Conservation (phyloP, 2,329 filamentous ascomycete genomes). For the Diaporthe helianthi region DNA sequence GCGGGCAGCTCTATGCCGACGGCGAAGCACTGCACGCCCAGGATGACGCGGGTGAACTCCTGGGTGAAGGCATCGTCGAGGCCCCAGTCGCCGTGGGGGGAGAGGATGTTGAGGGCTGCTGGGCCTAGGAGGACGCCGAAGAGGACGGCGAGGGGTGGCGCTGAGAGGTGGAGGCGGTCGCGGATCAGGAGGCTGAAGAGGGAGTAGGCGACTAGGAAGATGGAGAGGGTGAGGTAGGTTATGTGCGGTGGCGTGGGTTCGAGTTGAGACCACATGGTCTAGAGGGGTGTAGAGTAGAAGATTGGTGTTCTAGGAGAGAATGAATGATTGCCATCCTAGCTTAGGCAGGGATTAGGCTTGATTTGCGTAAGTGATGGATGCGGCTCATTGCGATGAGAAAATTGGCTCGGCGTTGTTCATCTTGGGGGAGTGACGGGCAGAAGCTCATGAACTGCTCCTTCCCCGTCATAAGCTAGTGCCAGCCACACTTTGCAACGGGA, state of each 20-base stretch:
- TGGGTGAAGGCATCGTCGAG: slow-evolving; percentile 25
- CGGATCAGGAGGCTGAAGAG: slow-evolving; percentile 30
- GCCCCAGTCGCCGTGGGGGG: slow-evolving; percentile 24
- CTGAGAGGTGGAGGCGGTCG: slow-evolving; percentile 31
- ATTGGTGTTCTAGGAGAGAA: neutral
- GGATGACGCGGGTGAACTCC: slow-evolving; percentile 74
- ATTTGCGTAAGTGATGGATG: neutral
- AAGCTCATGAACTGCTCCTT: no score
- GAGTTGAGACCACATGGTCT: slow-evolving; percentile 32
- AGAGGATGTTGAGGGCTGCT: slow-evolving; percentile 16
- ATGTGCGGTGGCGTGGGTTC: slow-evolving; percentile 29
- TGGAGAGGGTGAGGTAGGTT: slow-evolving; percentile 26
- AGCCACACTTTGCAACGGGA: no score
- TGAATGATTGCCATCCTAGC: neutral
- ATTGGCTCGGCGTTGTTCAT: neutral
- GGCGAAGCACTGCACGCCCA: slow-evolving; percentile 77
- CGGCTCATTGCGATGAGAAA: neutral
- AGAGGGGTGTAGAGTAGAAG: neutral
- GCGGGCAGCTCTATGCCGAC: slow-evolving; percentile 74
- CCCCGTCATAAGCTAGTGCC: no score
- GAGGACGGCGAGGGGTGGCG: slow-evolving; percentile 27
- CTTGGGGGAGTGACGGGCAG: no score
- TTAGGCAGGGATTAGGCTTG: neutral
- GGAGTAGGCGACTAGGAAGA: slow-evolving; percentile 28
- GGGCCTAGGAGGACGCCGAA: slow-evolving; percentile 32